Evolutionary conservation across 768 basidiomycete genomes (phyloP), one percentile per base, ranked within the genome.

Genomic region (Phylloporus arenicola): DNA sequence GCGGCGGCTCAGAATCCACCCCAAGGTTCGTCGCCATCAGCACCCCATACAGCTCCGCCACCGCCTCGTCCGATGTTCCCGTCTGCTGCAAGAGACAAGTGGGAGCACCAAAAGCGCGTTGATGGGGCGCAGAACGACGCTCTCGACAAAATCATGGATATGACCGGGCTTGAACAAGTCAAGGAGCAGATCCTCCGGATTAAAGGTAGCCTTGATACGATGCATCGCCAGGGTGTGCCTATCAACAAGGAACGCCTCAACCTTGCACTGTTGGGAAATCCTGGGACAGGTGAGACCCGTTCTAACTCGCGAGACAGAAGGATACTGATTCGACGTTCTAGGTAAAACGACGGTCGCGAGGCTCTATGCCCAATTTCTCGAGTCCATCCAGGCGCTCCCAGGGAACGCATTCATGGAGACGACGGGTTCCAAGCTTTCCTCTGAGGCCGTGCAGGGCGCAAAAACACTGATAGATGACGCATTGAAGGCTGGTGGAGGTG

Each of bases 261-360:
- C 61, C 72, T 78, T 17, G 75, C 72, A 12, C 68, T 88, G 12
- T 75, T 84, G 0, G 85, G 85, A 13, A 88, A 88, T 57, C 86
- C 85, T 4, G 85, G 85, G 9, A 88, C 86, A 63, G 85, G 85
- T 86, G 50, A 25, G 72, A 54, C 29, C 7, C 4, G 27, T 52
- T 8, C 40, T 16, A 31, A 2, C 3, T 20, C 17, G 4, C 13
- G 17, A 11, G 35, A 17, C 24, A 11, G 4, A 12, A 17, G 3
- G 10, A 13, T 6, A 5, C 17, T 62, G 45, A 57, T 9, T 2
- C 27, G 7, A 5, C 10, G 4, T 33, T 43, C 1, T 31, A 85
- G 84, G 84, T 0, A 85, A 86, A 70, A 86, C 84, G 0, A 86
- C 85, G 0, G 73, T 87, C 6, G 86, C 84, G 1, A 68, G 85